Conservation (phyloP, 495 filamentous ascomycete species). For the Cercophora samala region DNA sequence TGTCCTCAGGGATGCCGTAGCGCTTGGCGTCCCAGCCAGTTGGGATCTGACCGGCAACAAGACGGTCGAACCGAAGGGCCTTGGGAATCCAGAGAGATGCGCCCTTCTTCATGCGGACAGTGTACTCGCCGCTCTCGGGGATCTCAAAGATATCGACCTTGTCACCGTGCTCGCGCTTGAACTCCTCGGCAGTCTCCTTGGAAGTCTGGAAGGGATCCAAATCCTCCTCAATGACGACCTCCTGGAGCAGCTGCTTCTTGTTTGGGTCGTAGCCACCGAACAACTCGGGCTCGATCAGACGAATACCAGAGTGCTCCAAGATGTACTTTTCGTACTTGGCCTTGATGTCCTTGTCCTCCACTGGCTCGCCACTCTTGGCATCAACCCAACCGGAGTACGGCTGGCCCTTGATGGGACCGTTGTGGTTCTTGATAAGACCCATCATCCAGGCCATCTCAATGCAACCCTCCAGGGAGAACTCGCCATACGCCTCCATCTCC, state of each 20-base stretch:
- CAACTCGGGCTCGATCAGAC: constrained; percentile 93
- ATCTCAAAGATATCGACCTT: constrained; percentile 98
- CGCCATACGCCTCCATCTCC: constrained; percentile 97
- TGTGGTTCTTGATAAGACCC: constrained; percentile 98
- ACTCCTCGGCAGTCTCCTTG: constrained; percentile 95
- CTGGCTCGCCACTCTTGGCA: constrained; percentile 85
- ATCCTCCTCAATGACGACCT: constrained; percentile 94
- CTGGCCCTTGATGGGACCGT: constrained; percentile 96
- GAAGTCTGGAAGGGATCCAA: constrained; percentile 95
- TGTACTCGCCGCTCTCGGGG: constrained; percentile 90
- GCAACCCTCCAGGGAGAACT: constrained; percentile 96
- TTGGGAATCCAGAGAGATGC: constrained; percentile 93
- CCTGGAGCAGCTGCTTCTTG: constrained; percentile 96
- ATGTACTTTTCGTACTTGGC: constrained; percentile 94
- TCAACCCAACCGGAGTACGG: constrained; percentile 98
- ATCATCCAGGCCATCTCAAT: constrained; percentile 99
- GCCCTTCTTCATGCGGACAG: constrained; percentile 89
- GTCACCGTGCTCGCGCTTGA: constrained; percentile 92
- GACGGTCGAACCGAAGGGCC: constrained; percentile 91
- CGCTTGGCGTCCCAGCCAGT: constrained; percentile 94
- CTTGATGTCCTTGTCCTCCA: constrained; percentile 98
- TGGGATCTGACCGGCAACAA: constrained; percentile 94
- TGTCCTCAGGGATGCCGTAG: constrained; percentile 96
- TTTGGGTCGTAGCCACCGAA: constrained; percentile 98
- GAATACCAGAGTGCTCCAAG: constrained; percentile 94